These are phyloP conservation scores for Fusarium pseudonygamai DNA, from an alignment of 2,329 filamentous ascomycete genomes.

Conservation along the genomic window DNA sequence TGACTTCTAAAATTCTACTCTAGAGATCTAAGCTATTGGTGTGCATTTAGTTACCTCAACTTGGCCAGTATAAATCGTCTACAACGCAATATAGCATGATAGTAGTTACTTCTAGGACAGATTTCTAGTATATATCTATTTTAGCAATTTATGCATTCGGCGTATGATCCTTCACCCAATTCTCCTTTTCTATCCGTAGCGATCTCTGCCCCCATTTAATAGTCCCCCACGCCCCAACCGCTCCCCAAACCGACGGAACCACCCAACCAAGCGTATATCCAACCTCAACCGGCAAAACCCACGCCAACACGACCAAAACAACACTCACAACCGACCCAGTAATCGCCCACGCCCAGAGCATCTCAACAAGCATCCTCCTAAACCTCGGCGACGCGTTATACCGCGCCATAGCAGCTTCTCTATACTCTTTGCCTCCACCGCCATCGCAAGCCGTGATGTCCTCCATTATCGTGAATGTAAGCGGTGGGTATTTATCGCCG, in stretches of 20 bases:
- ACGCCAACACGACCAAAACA: constrained; percentile 8
- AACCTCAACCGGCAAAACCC: constrained; percentile 13
- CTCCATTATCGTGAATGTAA: constrained; percentile 28
- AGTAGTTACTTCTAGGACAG: no score
- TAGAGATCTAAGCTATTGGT: no score
- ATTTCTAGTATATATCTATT: background rate
- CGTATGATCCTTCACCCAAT: constrained; percentile 1
- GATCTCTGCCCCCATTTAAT: constrained; percentile 32
- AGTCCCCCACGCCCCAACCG: constrained; percentile 12
- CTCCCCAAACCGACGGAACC: constrained; percentile 23
- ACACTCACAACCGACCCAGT: constrained; percentile 1
- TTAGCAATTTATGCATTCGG: background rate
- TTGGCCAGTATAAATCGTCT: no score
- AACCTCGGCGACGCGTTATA: constrained; percentile 26
- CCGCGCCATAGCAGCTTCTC: constrained; percentile 14
- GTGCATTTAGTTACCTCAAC: no score
- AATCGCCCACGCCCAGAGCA: constrained; percentile 24
- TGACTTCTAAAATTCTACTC: no score
- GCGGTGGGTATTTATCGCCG: constrained; percentile 7
- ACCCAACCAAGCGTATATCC: constrained; percentile 19
- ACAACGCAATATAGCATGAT: no score
- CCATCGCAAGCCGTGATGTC: constrained; percentile 28
- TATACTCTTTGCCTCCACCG: constrained; percentile 17
- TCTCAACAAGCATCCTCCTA: constrained; percentile 17
- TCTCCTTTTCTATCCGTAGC: constrained; percentile 26